Evolutionary conservation across 805 yeast species (phyloP), one percentile per base, ranked within the genome.

Genomic region (Pichia occidentalis): DNA sequence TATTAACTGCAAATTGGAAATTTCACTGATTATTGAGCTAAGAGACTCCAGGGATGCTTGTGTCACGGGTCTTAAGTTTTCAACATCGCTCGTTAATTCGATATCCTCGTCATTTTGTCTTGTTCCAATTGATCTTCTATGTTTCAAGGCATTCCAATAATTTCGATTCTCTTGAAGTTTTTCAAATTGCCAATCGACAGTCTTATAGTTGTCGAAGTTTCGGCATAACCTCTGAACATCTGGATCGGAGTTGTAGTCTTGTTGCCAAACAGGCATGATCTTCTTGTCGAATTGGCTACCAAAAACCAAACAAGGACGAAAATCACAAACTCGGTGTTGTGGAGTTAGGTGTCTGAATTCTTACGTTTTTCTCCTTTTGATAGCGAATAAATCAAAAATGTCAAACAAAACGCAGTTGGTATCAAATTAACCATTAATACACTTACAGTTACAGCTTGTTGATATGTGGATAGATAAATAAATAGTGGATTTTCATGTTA

Each of bases 131-230:
- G 23, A 40, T 26, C 30, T 18, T 17, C 24, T 33, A 29, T 33
- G 37, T 28, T 40, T 36, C n/a, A 53, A 39, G 26, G 54, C 50
- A 19, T 49, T 36, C 26, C 46, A 51, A 27, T 54, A 56, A 19
- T 50, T 40, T 29, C 47, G 51, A 46, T 78, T 76, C 24, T 72
- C 74, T 18, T 63, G 63, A 16, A 70, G 54, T 35, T 74, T 73
- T 47, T 80, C 87, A 37, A 74, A 73, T 12, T 78, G 65, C 84
- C 86, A 78, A 49, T 83, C 90, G 3, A 81, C 69, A 4, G 90
- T 82, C 13, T 60, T 60, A 52, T 79, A 83, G 30, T 74, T 74
- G 30, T 74, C 70, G 50, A 80, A 83, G 35, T 74, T 58, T 38
- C 67, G 68, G 13, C 69, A 67, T 28, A 44, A 23, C 14, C 35